Evolutionary conservation across 1,139 yeast genomes (phyloP), one percentile per base, ranked within the genome.

Genomic region (Magnusiomyces paraingens): DNA sequence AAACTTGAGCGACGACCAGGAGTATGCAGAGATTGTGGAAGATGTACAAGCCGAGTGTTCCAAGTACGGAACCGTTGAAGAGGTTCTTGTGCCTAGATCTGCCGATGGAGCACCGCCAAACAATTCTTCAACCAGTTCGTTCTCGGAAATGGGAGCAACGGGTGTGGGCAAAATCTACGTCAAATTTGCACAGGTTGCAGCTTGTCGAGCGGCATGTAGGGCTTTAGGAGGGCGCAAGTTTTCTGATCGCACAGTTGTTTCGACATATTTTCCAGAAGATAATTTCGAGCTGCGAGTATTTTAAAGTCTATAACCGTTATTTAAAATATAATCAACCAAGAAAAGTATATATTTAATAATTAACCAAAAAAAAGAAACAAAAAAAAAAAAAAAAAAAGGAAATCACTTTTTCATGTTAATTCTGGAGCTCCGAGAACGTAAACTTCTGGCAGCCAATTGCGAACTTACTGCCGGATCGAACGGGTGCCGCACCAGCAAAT

Each of bases 91-190:
- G n/a, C 91, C 94, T 0, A 73, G 80, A 59, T 93, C 93, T 0
- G 76, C 77, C 1, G 82, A 78, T 44, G 40, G 50, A 15, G 56
- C n/a, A n/a, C n/a, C n/a, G n/a, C n/a, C n/a, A n/a, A n/a, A n/a
- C n/a, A n/a, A n/a, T n/a, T n/a, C n/a, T n/a, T n/a, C n/a, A n/a
- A n/a, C n/a, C n/a, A n/a, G n/a, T n/a, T n/a, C n/a, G n/a, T 26
- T 26, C 32, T 26, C 32, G 32, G 32, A 26, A 4, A 8, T 49
- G 29, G 54, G 71, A 18, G 73, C 74, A 42, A 79, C 82, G 1
- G 89, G 88, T 2, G 78, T 84, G 43, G 96, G 96, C 0, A 84
- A 81, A 61, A 76, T 87, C 0, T 89, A 76, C 65, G 80, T 87
- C 42, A 83, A 84, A 66, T 89, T 84, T 67, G 76, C 73, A 1